A percentile compares a stretch with the other conserved stretches of the same genome.
Evolutionary conservation across 2,329 filamentous ascomycete genomes (phyloP).

Genomic region (Pseudocercospora fuligena): DNA sequence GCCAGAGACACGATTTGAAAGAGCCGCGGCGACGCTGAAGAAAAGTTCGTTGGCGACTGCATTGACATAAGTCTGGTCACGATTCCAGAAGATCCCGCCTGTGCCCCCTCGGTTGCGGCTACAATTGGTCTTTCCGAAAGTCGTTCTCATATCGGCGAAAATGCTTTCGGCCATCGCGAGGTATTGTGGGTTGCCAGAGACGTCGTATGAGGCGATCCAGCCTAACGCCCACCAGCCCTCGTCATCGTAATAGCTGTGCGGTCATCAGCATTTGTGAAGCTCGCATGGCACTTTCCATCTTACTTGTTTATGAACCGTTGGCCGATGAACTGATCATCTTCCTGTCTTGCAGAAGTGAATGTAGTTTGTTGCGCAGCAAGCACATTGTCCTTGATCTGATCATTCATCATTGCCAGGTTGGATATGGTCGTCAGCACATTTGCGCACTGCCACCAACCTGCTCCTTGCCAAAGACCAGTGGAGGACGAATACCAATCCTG

Average conservation of each 20-base stretch:
- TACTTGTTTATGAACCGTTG: constrained; percentile 11
- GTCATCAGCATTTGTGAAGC: constrained; percentile 18
- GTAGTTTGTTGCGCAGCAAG: neutral
- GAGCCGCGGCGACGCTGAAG: constrained; percentile 57
- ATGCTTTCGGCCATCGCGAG: constrained; percentile 53
- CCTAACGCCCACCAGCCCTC: constrained; percentile 59
- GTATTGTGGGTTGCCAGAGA: constrained; percentile 51
- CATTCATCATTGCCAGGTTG: constrained; percentile 6
- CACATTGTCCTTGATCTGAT: neutral
- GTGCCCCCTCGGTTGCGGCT: neutral
- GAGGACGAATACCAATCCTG: constrained; percentile 14
- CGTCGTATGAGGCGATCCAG: constrained; percentile 60
- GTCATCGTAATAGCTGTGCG: constrained; percentile 55
- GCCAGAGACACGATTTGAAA: constrained; percentile 54
- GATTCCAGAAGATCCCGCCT: constrained; percentile 55
- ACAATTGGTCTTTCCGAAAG: constrained; percentile 48
- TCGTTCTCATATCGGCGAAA: constrained; percentile 51
- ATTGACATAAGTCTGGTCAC: constrained; percentile 51
- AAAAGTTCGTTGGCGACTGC: constrained; percentile 63
- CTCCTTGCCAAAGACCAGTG: constrained; percentile 5
- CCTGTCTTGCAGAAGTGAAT: neutral
- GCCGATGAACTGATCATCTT: neutral
- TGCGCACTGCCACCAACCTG: constrained; percentile 17
- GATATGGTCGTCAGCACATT: constrained; percentile 4
- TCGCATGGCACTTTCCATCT: neutral